A percentile compares a stretch with the other conserved stretches of the same genome.
phyloP scores from a whole-genome alignment of 345 rosid species.

The Populus nigra region DNA sequence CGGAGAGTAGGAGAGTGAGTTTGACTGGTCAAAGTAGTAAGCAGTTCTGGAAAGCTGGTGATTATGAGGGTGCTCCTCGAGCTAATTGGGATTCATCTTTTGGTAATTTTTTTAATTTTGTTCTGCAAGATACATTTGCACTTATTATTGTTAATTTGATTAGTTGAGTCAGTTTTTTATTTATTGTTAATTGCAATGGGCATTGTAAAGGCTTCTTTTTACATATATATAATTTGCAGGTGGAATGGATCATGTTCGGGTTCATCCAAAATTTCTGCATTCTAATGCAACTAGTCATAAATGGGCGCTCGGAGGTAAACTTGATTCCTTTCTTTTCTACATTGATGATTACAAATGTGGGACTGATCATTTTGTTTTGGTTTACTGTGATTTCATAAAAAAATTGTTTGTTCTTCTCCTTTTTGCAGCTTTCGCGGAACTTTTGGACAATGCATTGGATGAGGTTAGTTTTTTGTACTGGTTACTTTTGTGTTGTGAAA shows the following conservation, averaged over 20 bases:
- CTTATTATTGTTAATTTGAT: not conserved
- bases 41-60: conserved; percentile 97
- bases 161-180: not conserved
- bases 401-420: conserved; percentile 8
- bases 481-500: not conserved
- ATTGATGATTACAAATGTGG: not conserved
- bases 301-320: conserved; percentile 96
- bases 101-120: conserved; percentile 34
- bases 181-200: not conserved
- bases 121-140: not conserved
- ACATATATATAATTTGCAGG: conserved; percentile 36
- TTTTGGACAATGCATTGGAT: conserved; percentile 81
- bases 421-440: conserved; percentile 88
- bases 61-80: conserved; percentile 54
- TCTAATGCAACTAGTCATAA: conserved; percentile 98
- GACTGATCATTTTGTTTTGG: not conserved
- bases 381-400: not conserved
- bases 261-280: conserved; percentile 93
- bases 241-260: conserved; percentile 85
- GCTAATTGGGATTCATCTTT: conserved; percentile 47
- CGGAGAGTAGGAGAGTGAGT: conserved; percentile 6
- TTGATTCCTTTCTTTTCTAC: not conserved
- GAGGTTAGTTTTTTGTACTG: conserved; percentile 47
- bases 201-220: not conserved
- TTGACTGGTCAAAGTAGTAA: conserved; percentile 30